Conservation (phyloP, 106 monocot genomes). For the Dendrobium chrysotoxum region DNA sequence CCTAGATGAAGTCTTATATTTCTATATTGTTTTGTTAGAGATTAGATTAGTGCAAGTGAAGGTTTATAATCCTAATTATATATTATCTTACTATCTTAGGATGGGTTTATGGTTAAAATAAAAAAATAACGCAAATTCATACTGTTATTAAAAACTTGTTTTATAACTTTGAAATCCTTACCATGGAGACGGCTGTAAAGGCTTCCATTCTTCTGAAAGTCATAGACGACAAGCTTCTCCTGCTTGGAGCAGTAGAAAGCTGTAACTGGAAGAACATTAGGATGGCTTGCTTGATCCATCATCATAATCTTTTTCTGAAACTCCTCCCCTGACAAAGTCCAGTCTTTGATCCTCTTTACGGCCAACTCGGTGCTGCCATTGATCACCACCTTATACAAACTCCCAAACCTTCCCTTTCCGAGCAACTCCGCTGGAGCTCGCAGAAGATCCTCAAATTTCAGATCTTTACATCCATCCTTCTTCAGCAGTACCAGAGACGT, state of each 20-base stretch:
- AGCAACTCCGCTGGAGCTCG: conserved; percentile 50
- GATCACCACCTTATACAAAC: conserved; percentile 40
- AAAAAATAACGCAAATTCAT: too few relatives aligned
- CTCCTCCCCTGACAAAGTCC: conserved; percentile 12
- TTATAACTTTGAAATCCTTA: conserved; percentile 9
- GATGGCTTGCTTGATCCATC: conserved; percentile 25
- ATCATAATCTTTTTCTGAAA: conserved; percentile 37
- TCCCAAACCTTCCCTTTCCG: conserved; percentile 39
- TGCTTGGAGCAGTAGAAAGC: conserved; percentile 54
- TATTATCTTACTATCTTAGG: too few relatives aligned
- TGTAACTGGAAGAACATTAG: conserved; percentile 17
- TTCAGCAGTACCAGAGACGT: conserved; percentile 24
- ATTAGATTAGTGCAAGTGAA: too few relatives aligned
- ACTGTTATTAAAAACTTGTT: too few relatives aligned
- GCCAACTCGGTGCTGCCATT: conserved; percentile 14
- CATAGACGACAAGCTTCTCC: conserved; percentile 61
- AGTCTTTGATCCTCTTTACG: conserved; percentile 48
- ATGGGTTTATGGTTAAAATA: too few relatives aligned
- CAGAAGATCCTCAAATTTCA: conserved; percentile 44
- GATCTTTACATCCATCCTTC: conserved; percentile 2
- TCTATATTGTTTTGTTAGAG: too few relatives aligned
- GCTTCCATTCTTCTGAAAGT: conserved; percentile 45
- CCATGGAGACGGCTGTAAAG: conserved; percentile 43
- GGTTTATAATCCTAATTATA: too few relatives aligned
- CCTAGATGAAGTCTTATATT: too few relatives aligned